Base-by-base conservation (phyloP, 2,329 filamentous ascomycete species). In the Pseudogymnoascus sp. region DNA sequence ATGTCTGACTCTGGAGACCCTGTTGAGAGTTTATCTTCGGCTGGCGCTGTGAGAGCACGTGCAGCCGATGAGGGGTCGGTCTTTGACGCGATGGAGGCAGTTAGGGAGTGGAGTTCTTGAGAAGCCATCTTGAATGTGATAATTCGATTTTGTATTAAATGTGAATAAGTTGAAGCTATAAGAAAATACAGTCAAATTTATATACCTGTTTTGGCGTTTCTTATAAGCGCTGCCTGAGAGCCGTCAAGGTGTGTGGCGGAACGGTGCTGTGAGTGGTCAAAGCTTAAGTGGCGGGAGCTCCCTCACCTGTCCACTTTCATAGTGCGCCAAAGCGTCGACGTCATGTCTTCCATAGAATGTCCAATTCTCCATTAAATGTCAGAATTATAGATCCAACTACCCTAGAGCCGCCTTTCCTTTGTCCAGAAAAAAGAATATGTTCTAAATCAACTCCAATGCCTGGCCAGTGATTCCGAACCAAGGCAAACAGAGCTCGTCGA, bases 1-100 rank as follows among this genome's bases (percentile, higher is more conserved):
- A 79, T 76, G 66, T 87, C 81, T 69, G 83, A 87, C 69, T 93
- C 89, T 0, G 89, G 89, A 68, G 45, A 51, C 45, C 45, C 45
- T 23, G 51, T 62, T 54, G 51, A 14, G 51, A 57, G 11, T 4
- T 31, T 36, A 16, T 57, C 16, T 34, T 57, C 51, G n/a, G 51
- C 51, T 11, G 51, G 51, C 29, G 51, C 51, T 57, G 18, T 36
- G 29, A 57, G 51, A 34, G 51, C 51, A 57, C 29, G 51, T 36
- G 51, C 51, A 5, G 29, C 51, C 10, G 51, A 34, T 36, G 51
- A 21, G 51, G 51, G 51, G 51, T 36, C 51, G 16, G 29, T 8
- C 16, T 36, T 57, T 12, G 51, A 12, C 10, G 29, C 10, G n/a
- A 57, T 57, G 16, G 51, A 34, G 51, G 29, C 29, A 11, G 5